A percentile compares a stretch with the other conserved stretches of the same genome.
Conservation (phyloP, 2,329 filamentous ascomycete genomes). For the Xylaria sp. region DNA sequence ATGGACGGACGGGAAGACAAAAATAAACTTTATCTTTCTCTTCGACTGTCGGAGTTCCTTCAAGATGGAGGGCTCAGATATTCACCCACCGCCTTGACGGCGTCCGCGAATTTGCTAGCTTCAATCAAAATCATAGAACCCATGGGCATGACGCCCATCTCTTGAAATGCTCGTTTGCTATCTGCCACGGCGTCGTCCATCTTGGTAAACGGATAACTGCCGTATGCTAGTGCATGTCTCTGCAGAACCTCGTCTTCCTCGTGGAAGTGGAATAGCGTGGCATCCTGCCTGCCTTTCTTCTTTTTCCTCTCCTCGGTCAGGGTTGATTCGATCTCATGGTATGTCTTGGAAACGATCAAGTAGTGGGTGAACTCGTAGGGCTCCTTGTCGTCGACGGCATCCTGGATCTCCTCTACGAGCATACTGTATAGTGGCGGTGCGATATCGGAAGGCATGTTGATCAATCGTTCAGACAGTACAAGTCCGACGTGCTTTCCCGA, state of each 20-base stretch:
- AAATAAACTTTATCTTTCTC: slow-evolving; percentile 5
- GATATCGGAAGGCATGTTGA: slow-evolving; percentile 96
- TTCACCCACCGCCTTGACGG: slow-evolving; percentile 76
- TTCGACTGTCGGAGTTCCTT: slow-evolving; percentile 40
- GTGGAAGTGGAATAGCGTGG: slow-evolving; percentile 86
- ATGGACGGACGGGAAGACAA: slow-evolving; percentile 5
- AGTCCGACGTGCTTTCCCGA: slow-evolving; percentile 73
- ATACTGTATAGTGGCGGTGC: slow-evolving; percentile 94
- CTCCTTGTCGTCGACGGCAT: slow-evolving; percentile 86
- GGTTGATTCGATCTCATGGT: slow-evolving; percentile 82
- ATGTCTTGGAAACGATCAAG: slow-evolving; percentile 89
- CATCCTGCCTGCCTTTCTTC: slow-evolving; percentile 70
- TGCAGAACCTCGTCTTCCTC: slow-evolving; percentile 92
- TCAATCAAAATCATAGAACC: slow-evolving; percentile 90
- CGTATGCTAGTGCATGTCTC: slow-evolving; percentile 72
- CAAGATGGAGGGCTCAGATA: slow-evolving; percentile 66
- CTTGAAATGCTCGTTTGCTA: slow-evolving; percentile 93
- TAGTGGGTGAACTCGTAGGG: slow-evolving; percentile 95
- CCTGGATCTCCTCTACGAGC: slow-evolving; percentile 89
- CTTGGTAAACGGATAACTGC: slow-evolving; percentile 78
- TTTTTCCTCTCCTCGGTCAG: slow-evolving; percentile 70
- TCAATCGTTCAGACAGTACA: slow-evolving; percentile 87
- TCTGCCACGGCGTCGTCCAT: slow-evolving; percentile 83
- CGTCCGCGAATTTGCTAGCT: slow-evolving; percentile 73
- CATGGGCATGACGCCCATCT: slow-evolving; percentile 83